Percentiles rank a stretch among this genome's conserved stretches.
These are phyloP conservation scores for Solidago caesia DNA, from an alignment of 129 eudicot genomes.

Conservation along the genomic window DNA sequence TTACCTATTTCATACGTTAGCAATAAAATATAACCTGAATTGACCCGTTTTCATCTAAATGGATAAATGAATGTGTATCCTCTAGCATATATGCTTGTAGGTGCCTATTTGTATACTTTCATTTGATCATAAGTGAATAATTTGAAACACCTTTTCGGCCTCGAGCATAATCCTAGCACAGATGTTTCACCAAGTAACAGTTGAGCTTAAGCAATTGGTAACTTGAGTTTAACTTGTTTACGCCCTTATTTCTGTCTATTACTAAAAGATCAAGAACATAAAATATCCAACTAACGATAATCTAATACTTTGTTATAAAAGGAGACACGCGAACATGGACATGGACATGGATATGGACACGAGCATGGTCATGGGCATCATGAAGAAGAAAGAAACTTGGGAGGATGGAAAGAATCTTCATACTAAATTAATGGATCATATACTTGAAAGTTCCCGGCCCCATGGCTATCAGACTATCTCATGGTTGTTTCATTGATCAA, in stretches of 20 bases:
- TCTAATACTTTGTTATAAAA: constrained; percentile 17
- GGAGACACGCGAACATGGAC: constrained; percentile 40
- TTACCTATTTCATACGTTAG: no score
- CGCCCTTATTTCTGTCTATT: background rate
- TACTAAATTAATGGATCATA: constrained; percentile 29
- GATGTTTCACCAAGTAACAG: background rate
- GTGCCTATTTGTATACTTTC: no score
- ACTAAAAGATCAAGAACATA: background rate
- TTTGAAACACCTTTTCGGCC: background rate
- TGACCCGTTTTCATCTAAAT: no score
- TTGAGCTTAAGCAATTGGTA: background rate
- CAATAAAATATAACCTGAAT: background rate
- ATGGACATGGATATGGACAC: constrained; percentile 29
- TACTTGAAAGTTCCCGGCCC: background rate
- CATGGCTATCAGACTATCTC: no score
- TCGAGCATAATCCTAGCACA: background rate
- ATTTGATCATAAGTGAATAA: background rate
- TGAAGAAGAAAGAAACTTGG: constrained; percentile 42
- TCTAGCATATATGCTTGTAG: no score
- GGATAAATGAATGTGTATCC: no score
- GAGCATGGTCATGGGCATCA: constrained; percentile 10
- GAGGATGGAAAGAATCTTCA: constrained; percentile 79
- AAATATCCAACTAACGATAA: background rate
- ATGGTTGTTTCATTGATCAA: background rate
- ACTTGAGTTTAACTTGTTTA: background rate